These are phyloP conservation scores for Pichia sp. DNA, from an alignment of 1,139 yeast species.

Conservation along the genomic window DNA sequence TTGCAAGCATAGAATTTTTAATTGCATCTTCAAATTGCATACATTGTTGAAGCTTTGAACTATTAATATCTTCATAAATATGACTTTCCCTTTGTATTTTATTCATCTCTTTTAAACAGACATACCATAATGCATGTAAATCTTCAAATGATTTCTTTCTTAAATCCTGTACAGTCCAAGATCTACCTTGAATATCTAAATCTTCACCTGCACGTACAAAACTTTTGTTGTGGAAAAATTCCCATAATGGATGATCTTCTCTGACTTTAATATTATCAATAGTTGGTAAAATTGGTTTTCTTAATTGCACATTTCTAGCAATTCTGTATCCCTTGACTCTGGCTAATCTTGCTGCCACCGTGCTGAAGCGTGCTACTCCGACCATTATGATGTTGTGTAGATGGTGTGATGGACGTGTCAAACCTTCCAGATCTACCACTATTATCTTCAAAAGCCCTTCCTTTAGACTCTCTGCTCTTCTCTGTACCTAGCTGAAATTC, in stretches of 20 bases:
- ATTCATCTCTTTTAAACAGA: constrained; percentile 78
- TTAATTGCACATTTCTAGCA: constrained; percentile 41
- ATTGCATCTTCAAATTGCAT: constrained; percentile 37
- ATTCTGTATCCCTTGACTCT: constrained; percentile 27
- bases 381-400: constrained; percentile 5
- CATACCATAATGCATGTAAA: constrained; percentile 85
- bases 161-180: constrained; percentile 86
- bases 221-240: constrained; percentile 65
- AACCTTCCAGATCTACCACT: no score
- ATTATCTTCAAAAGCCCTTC: no score
- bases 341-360: constrained; percentile 21
- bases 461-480: no score
- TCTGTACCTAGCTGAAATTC: no score
- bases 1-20: constrained; percentile 61
- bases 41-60: constrained; percentile 21
- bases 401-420: no score
- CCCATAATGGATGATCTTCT: constrained; percentile 94
- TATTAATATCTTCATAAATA: constrained; percentile 31
- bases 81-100: constrained; percentile 64
- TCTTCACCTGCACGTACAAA: constrained; percentile 58
- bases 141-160: constrained; percentile 91
- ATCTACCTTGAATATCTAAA: constrained; percentile 55
- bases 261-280: constrained; percentile 64
- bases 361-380: constrained; percentile 26
- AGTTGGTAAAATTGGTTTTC: constrained; percentile 85